Base-by-base conservation (phyloP, 805 yeast genomes). In the Wickerhamiella nectarea region DNA sequence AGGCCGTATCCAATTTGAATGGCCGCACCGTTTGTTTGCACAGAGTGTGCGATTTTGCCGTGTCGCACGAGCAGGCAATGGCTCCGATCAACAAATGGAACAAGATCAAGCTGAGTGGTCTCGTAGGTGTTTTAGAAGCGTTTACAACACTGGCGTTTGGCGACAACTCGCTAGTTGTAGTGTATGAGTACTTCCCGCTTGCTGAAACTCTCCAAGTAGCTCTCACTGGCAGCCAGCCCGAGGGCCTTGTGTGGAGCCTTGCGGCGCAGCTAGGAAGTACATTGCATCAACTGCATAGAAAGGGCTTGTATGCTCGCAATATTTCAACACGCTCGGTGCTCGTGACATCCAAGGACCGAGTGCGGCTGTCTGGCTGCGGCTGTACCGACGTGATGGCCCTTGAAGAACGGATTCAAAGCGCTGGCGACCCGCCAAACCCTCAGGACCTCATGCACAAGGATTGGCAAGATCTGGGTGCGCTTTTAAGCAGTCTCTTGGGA, bases 101-200 rank as follows among this genome's bases (percentile, higher is more conserved):
- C 45, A 72, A 66, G 46, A 52, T 65, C 36, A 62, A 64, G 6
- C 63, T 66, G 49, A 71, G 84, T 2, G 78, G 79, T 52, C 64
- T 84, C 18, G 82, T 81, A 1, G 68, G 71, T 34, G 63, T 85
- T 5, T 71, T 74, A 35, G 95, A 87, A 57, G 85, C 91, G 6
- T 89, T 91, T 59, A 79, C 95, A 1, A 76, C 89, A 5, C 73
- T 85, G 45, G 80, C 85, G 4, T 91, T 91, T 65, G 89, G 84
- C 36, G 91, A 82, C 52, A 69, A 70, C 38, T 77, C 91, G 1
- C 67, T 91, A 45, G 71, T 85, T 34, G 65, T 86, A 36, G 79
- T 82, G 4, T 84, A 85, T 61, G 96, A 89, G 56, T 91, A 76
- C 59, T 82, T 72, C 59, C 96, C 98, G 19, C 67, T 75, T 48